These are phyloP conservation scores for Aspergillus sclerotioniger DNA, from an alignment of 495 filamentous ascomycete genomes.

Conservation along the genomic window DNA sequence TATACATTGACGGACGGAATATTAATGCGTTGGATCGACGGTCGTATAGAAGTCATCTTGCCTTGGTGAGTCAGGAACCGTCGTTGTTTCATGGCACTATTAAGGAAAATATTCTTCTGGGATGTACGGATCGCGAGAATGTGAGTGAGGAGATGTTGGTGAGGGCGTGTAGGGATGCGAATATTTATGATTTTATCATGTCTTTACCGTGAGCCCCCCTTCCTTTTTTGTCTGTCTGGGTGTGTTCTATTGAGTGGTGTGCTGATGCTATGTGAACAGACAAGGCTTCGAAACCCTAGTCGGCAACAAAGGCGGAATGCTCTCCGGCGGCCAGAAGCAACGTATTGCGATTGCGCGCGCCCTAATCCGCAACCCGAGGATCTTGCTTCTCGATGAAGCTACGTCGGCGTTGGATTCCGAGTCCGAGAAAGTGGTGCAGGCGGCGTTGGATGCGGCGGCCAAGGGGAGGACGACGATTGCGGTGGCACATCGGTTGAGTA, in stretches of 20 bases:
- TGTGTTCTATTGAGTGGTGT: no score
- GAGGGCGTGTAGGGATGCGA: slow-evolving; percentile 79
- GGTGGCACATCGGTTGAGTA: slow-evolving; percentile 75
- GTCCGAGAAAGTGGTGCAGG: slow-evolving; percentile 78
- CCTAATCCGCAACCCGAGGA: slow-evolving; percentile 65
- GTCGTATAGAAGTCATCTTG: slow-evolving; percentile 71
- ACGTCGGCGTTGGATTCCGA: slow-evolving; percentile 80
- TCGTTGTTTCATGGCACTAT: slow-evolving; percentile 83
- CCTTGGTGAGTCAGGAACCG: slow-evolving; percentile 82
- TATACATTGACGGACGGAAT: slow-evolving; percentile 71
- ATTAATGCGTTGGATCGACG: slow-evolving; percentile 70
- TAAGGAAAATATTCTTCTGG: slow-evolving; percentile 76
- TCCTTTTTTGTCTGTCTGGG: neutral
- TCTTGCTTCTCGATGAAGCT: slow-evolving; percentile 77
- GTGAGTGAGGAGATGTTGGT: slow-evolving; percentile 65
- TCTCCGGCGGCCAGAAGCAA: slow-evolving; percentile 84
- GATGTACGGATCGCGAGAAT: slow-evolving; percentile 50
- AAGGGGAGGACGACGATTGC: slow-evolving; percentile 74
- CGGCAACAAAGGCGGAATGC: slow-evolving; percentile 71
- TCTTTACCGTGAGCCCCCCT: slow-evolving; percentile 49
- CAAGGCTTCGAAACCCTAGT: slow-evolving; percentile 74
- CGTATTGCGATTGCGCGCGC: slow-evolving; percentile 77
- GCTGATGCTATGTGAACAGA: no score
- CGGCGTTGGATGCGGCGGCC: slow-evolving; percentile 71
- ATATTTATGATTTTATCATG: slow-evolving; percentile 88